Evolutionary conservation across 257 asterid species (phyloP).

Genomic region (Penstemon eatonii): DNA sequence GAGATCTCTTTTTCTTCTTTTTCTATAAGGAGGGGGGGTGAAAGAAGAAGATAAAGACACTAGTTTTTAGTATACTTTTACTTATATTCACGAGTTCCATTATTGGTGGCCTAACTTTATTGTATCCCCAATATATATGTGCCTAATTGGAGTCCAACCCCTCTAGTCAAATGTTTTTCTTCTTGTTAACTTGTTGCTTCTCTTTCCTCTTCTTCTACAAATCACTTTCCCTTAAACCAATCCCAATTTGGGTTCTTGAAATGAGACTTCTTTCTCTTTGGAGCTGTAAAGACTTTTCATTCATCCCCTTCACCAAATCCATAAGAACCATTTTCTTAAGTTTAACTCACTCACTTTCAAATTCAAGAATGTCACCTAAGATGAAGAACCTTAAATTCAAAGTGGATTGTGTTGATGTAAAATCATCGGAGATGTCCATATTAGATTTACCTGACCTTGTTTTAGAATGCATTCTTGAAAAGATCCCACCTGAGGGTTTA

Average conservation of each 20-base stretch:
- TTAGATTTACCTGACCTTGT: slow-evolving; percentile 85
- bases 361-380: slow-evolving; percentile 38
- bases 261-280: slow-evolving; percentile 60
- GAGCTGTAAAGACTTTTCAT: slow-evolving; percentile 51
- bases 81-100: slow-evolving; percentile 29
- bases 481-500: slow-evolving; percentile 74
- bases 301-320: slow-evolving; percentile 34
- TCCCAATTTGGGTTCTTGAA: slow-evolving; percentile 66
- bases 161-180: slow-evolving; percentile 56
- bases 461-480: slow-evolving; percentile 76
- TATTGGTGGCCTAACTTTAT: slow-evolving; percentile 60
- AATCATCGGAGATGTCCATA: slow-evolving; percentile 37
- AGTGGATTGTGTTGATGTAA: slow-evolving; percentile 32
- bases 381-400: slow-evolving; percentile 34
- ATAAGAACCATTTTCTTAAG: slow-evolving; percentile 33
- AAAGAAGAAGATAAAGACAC: slow-evolving; percentile 22
- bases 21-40: slow-evolving; percentile 21
- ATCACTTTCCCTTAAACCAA: slow-evolving; percentile 59
- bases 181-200: slow-evolving; percentile 62
- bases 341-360: slow-evolving; percentile 13
- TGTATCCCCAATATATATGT: slow-evolving; percentile 30
- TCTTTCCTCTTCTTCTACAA: slow-evolving; percentile 59
- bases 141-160: slow-evolving; percentile 33
- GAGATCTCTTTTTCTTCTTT: slow-evolving; percentile 34
- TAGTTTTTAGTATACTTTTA: slow-evolving; percentile 20